Evolutionary conservation across 2,329 filamentous ascomycete species (phyloP).

Genomic region (Magnaporthiopsis incrustans): DNA sequence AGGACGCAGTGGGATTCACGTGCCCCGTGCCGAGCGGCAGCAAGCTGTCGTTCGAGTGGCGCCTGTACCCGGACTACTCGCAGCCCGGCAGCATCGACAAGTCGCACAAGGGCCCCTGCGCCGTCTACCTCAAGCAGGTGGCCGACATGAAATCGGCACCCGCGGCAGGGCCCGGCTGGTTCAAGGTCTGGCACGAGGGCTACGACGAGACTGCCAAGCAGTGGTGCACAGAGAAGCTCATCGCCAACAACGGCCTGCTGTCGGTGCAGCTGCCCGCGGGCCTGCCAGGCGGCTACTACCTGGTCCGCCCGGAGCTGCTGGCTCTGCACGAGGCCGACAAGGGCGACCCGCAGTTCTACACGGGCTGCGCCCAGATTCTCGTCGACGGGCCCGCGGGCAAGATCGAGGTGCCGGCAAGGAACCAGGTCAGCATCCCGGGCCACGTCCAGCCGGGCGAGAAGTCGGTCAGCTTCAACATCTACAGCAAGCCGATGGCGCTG

Average conservation of each 20-base stretch:
- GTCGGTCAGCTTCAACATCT: slow-evolving; percentile 59
- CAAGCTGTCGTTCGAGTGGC: slow-evolving; percentile 59
- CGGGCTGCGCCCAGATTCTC: slow-evolving; percentile 64
- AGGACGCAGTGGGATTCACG: slow-evolving; percentile 35
- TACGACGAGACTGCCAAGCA: slow-evolving; percentile 46
- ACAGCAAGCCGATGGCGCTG: slow-evolving; percentile 37
- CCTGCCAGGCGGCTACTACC: slow-evolving; percentile 58
- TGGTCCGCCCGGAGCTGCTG: slow-evolving; percentile 63
- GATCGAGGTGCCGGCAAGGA: slow-evolving; percentile 36
- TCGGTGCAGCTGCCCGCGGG: slow-evolving; percentile 53
- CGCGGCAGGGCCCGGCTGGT: slow-evolving; percentile 61
- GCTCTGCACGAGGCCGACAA: slow-evolving; percentile 56
- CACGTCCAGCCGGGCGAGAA: slow-evolving; percentile 47
- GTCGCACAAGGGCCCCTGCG: slow-evolving; percentile 60
- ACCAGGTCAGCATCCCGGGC: slow-evolving; percentile 58
- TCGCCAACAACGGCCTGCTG: slow-evolving; percentile 54
- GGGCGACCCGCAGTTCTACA: slow-evolving; percentile 63
- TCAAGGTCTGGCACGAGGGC: slow-evolving; percentile 66
- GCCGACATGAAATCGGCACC: slow-evolving; percentile 41
- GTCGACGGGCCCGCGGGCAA: slow-evolving; percentile 38
- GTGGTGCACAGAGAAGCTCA: slow-evolving; percentile 67
- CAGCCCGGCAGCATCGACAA: slow-evolving; percentile 48
- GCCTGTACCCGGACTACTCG: slow-evolving; percentile 48
- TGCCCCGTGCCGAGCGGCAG: slow-evolving; percentile 43
- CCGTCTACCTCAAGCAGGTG: slow-evolving; percentile 67